Base-by-base conservation (phyloP, 2,329 filamentous ascomycete genomes). In the Leptographium radiaticola region DNA sequence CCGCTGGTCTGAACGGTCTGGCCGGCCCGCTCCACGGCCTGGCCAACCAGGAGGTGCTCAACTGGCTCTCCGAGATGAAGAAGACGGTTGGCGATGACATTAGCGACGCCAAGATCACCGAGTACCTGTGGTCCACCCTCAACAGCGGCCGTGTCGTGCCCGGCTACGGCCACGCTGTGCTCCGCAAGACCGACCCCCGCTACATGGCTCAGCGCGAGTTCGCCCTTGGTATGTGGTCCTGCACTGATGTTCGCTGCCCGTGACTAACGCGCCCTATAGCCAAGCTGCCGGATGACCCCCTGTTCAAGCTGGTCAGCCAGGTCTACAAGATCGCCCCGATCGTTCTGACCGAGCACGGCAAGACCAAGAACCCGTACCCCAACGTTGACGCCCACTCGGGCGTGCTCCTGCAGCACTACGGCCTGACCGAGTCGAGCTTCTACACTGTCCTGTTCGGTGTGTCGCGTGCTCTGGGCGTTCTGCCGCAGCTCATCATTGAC, bases 271-370 rank as follows among this genome's bases (percentile, higher is more conserved):
- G 8, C n/a, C 18, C 6, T 15, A 13, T 13, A 52, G 70, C 87
- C 77, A 88, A 96, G 71, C 84, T 96, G 70, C 88, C 91, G 68
- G 81, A 95, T 67, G 93, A 97, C 81, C 90, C 91, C 66, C 94
- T 98, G 90, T 98, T 96, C 88, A 89, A 98, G 83, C 87, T 98
- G 64, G 93, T 98, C 76, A 94, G 87, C 81, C 93, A 98, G 79
- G 93, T 98, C 65, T 98, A 97, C 87, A 98, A 98, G 88, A 97
- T 98, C 66, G 93, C 93, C 61, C 93, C 93, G 61, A 87, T 86
- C 67, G 93, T 98, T 66, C 80, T 98, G 71, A 98, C 93, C 62
- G 89, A 98, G 84, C 93, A 98, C 79, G 93, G 93, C 77, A 98
- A 98, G 88, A 97, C 91, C 80, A 97, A 97, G 87, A 96, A 97